These are phyloP conservation scores for Hippophae gyantsensis DNA, from an alignment of 306 rosid species.

Conservation along the genomic window DNA sequence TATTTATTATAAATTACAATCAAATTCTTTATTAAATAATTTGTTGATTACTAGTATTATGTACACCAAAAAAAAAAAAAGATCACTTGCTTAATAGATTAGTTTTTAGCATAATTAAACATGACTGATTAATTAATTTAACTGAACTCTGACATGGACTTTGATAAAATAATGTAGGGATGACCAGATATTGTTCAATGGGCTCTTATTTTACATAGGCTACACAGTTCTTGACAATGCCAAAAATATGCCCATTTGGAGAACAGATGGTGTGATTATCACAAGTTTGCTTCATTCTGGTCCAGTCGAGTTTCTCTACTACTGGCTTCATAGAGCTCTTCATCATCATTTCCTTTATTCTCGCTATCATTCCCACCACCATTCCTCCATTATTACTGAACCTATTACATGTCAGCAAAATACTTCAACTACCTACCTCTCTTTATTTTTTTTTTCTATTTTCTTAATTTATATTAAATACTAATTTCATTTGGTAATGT, in stretches of 20 bases:
- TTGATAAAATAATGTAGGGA: constrained; percentile 29
- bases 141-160: too few relatives aligned
- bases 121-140: too few relatives aligned
- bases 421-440: background rate
- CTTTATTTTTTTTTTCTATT: too few relatives aligned
- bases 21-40: too few relatives aligned
- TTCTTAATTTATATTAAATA: background rate
- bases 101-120: too few relatives aligned
- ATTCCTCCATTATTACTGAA: constrained; percentile 33
- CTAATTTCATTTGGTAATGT: background rate
- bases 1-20: too few relatives aligned
- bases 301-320: constrained; percentile 62
- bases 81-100: too few relatives aligned
- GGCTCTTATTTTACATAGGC: constrained; percentile 25
- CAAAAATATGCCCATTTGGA: constrained; percentile 34
- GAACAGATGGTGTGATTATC: constrained; percentile 37
- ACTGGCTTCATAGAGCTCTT: constrained; percentile 71
- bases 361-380: constrained; percentile 58
- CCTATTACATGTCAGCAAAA: constrained; percentile 26
- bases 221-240: constrained; percentile 9
- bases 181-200: constrained; percentile 59
- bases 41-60: too few relatives aligned
- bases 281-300: constrained; percentile 36
- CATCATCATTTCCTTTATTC: constrained; percentile 68
- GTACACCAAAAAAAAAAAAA: too few relatives aligned